These are phyloP conservation scores for Cinnamomum chago DNA, from an alignment of 164 flowering plant genomes.

Conservation along the genomic window DNA sequence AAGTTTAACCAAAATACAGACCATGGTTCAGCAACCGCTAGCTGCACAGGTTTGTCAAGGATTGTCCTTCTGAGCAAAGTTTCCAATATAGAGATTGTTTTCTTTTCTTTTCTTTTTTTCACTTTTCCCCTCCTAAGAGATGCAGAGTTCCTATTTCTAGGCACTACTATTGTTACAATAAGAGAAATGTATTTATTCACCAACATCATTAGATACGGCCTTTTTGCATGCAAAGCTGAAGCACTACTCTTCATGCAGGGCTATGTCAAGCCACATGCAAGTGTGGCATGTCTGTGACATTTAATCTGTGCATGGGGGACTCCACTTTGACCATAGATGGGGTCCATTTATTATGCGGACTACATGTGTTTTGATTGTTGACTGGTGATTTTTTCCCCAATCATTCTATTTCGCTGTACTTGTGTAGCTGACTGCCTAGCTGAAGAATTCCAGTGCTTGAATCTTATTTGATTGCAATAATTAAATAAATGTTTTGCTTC, in stretches of 20 bases:
- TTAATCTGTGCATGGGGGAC: neutral
- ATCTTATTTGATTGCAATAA: too few relatives aligned
- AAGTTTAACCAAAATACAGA: conserved; percentile 52
- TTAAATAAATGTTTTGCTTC: too few relatives aligned
- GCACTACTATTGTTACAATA: neutral
- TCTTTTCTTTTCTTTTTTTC: too few relatives aligned
- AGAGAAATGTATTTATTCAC: neutral
- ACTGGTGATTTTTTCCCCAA: neutral
- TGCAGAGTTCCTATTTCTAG: neutral
- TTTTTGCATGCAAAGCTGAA: neutral
- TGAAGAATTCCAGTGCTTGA: too few relatives aligned
- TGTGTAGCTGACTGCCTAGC: neutral
- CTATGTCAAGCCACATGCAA: neutral
- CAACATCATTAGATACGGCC: neutral
- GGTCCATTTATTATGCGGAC: neutral
- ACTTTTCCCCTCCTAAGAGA: neutral
- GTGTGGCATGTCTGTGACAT: neutral
- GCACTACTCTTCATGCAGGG: neutral
- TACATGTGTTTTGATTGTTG: neutral
- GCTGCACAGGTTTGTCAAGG: conserved; percentile 57
- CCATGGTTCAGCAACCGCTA: conserved; percentile 63
- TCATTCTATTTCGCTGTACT: neutral
- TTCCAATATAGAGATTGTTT: neutral
- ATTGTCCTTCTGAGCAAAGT: neutral
- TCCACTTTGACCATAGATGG: neutral